Percentiles rank a stretch among this genome's conserved stretches.
Evolutionary conservation across 345 rosid species (phyloP).

Genomic region (Citrus mangshanensis): DNA sequence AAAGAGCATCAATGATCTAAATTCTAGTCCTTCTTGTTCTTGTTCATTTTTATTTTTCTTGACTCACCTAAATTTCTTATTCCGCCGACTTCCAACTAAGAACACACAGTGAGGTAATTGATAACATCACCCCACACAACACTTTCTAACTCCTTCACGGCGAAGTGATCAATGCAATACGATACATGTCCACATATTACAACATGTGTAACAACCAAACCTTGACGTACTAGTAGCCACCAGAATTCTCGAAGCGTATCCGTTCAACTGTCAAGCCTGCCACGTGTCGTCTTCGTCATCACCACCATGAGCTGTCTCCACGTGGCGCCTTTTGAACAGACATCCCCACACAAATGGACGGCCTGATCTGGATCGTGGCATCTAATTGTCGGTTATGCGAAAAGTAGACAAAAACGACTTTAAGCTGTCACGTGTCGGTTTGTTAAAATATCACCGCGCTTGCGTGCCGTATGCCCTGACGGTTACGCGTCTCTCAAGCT

Average conservation of each 20-base stretch:
- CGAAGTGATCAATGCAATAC: neutral
- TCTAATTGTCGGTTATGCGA: constrained; percentile 30
- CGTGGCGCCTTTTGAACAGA: constrained; percentile 6
- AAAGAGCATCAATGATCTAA: too few species aligned
- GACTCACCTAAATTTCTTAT: neutral
- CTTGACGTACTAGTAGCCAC: constrained; percentile 8
- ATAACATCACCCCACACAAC: neutral
- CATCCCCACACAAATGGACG: constrained; percentile 21
- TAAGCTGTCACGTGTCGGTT: constrained; percentile 13
- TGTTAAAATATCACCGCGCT: constrained; percentile 6
- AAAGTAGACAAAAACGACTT: neutral
- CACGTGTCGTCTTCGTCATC: neutral
- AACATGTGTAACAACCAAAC: neutral
- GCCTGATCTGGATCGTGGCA: neutral
- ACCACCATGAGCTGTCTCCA: constrained; percentile 4
- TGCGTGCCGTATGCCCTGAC: constrained; percentile 38
- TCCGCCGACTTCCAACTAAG: neutral
- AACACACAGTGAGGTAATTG: neutral
- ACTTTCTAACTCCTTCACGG: neutral
- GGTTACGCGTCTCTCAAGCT: constrained; percentile 27
- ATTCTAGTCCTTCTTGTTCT: too few species aligned
- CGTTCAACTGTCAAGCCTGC: neutral
- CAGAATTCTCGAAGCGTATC: neutral
- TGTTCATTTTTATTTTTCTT: too few species aligned
- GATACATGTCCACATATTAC: neutral